Base-by-base conservation (phyloP, 805 yeast genomes). In the Candida golubevii region DNA sequence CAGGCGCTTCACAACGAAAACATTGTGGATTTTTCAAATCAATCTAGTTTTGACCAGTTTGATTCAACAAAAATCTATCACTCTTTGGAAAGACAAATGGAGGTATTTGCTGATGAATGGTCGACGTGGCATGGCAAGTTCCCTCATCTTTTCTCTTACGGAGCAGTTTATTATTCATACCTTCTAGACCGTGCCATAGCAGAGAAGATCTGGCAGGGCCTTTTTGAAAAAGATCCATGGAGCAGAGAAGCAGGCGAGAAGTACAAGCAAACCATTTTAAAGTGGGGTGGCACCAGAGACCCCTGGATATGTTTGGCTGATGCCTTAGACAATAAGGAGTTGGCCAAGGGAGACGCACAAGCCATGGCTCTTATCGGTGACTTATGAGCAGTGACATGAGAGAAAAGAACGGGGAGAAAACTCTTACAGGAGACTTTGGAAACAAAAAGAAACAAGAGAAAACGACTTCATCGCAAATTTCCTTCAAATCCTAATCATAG, bases 81-180 rank as follows among this genome's bases (percentile, higher is more conserved):
- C 55, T 65, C 73, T 8, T 59, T 88, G 26, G 96, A 88, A 59
- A 55, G 62, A 4, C 63, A 77, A 26, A 59, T 83, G 42, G 68
- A 77, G 34, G 78, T 88, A 2, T 81, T 86, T 56, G 79, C 84
- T 2, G 91, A 87, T 53, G 65, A 72, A 14, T 69, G 77, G 50
- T 82, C 95, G 1, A 83, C 82, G 26, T 90, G 97, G 96, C 95
- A 88, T 45, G 97, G 95, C 1, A 88, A 83, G 59, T 90, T 93
- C 65, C 95, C 97, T 1, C 99, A 93, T 59, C 67, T 93, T 34
- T 86, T 85, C 54, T 88, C 96, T 0, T 93, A 93, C 59, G 98
- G 98, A 1, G 87, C 97, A 0, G 86, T 90, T 0, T 93, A 93
- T 60, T 93, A 93, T 66, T 85, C 96, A 28, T 93, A 93, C 60